Evolutionary conservation across 2,329 filamentous ascomycete genomes (phyloP).

Genomic region (Neonectria faginata): DNA sequence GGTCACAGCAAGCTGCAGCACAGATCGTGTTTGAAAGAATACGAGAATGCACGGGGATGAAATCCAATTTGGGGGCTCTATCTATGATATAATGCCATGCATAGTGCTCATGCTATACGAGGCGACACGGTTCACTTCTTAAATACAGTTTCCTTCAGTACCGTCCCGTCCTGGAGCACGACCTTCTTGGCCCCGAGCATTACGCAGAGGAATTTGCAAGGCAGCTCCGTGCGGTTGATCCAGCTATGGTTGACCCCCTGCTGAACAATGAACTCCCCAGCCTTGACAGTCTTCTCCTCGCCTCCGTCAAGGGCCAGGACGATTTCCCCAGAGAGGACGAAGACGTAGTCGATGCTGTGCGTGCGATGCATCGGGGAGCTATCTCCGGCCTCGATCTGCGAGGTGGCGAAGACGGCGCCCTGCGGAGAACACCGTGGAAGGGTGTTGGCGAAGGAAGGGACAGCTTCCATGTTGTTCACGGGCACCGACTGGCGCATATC

Average conservation of each 20-base stretch:
- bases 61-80: constrained; percentile 47
- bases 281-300: constrained; percentile 52
- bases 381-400: constrained; percentile 47
- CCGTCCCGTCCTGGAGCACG: constrained; percentile 50
- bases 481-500: constrained; percentile 48
- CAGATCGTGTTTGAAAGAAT: constrained; percentile 51
- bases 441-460: constrained; percentile 27
- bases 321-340: constrained; percentile 55
- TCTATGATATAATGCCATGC: constrained; percentile 33
- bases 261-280: constrained; percentile 56
- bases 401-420: constrained; percentile 52
- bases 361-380: constrained; percentile 57
- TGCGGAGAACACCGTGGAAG: constrained; percentile 51
- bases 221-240: constrained; percentile 54
- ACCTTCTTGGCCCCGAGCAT: constrained; percentile 57
- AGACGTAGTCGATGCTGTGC: constrained; percentile 54
- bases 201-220: constrained; percentile 55
- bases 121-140: background rate
- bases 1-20: constrained; percentile 46
- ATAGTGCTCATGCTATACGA: background rate
- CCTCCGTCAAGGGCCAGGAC: constrained; percentile 56
- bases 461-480: constrained; percentile 44
- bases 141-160: constrained; percentile 51
- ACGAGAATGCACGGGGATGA: constrained; percentile 55
- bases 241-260: constrained; percentile 59